Conservation (phyloP, 2,329 filamentous ascomycete genomes). For the Aspergillus unguis region DNA sequence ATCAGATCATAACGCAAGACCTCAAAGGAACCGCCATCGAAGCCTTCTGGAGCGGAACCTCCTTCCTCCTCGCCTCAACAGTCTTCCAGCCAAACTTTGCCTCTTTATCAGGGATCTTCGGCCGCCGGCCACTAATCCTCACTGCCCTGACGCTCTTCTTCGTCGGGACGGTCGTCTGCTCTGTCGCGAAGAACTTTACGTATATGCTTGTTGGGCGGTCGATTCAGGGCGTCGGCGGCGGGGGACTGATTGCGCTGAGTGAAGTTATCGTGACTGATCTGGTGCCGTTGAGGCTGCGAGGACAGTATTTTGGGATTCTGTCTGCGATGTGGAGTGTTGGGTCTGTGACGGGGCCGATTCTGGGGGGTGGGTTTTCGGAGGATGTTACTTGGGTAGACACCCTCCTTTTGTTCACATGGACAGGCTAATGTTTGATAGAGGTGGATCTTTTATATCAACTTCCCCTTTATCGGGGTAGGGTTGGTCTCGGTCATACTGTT, state of each 20-base stretch:
- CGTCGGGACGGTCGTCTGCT: slow-evolving; percentile 44
- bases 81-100: slow-evolving; percentile 52
- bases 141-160: slow-evolving; percentile 43
- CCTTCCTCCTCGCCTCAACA: slow-evolving; percentile 44
- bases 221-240: slow-evolving; percentile 46
- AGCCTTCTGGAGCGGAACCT: slow-evolving; percentile 52
- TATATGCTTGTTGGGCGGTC: slow-evolving; percentile 47
- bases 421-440: slow-evolving; percentile 15
- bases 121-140: slow-evolving; percentile 43
- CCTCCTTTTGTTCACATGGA: background rate
- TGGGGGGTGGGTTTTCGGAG: slow-evolving; percentile 41
- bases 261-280: slow-evolving; percentile 47
- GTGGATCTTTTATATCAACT: slow-evolving; percentile 40
- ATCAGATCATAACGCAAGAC: slow-evolving; percentile 31
- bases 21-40: slow-evolving; percentile 38
- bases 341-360: slow-evolving; percentile 39
- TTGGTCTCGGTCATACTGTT: slow-evolving; percentile 13
- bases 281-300: slow-evolving; percentile 40
- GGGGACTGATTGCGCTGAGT: slow-evolving; percentile 43
- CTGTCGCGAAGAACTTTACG: slow-evolving; percentile 42
- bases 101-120: slow-evolving; percentile 48
- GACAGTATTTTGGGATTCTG: slow-evolving; percentile 41
- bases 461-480: slow-evolving; percentile 33
- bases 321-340: slow-evolving; percentile 42
- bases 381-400: slow-evolving; percentile 34